phyloP scores from a whole-genome alignment of 441 rosid genomes.

The Populus hybrid region DNA sequence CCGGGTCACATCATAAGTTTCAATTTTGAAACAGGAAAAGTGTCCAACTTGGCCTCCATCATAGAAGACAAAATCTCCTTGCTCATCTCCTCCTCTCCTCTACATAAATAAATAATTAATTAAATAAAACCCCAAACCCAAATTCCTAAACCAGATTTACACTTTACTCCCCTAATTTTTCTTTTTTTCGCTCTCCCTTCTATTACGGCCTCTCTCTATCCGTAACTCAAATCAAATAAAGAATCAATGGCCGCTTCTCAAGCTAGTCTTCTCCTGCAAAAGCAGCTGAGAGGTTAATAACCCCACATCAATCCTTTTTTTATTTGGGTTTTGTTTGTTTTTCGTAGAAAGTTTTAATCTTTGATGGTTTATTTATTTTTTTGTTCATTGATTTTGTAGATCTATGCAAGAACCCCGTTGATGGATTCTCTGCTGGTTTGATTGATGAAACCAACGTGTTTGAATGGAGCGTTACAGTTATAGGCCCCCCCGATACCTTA shows the following conservation, averaged over 20 bases:
- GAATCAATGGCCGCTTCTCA: conserved; percentile 55
- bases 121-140: not conserved
- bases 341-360: not conserved
- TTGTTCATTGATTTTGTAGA: conserved; percentile 29
- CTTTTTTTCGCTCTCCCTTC: conserved; percentile 8
- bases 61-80: not conserved
- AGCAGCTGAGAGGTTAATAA: conserved; percentile 67
- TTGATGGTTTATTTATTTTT: not conserved
- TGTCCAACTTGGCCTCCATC: no score
- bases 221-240: not conserved
- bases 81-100: no score
- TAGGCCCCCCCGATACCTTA: conserved; percentile 62
- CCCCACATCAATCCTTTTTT: not conserved
- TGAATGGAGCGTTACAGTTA: conserved; percentile 61
- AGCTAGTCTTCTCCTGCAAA: conserved; percentile 76
- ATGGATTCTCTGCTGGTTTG: conserved; percentile 73
- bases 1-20: not conserved
- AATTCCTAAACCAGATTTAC: not conserved
- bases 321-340: not conserved
- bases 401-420: conserved; percentile 66
- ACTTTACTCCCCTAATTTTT: not conserved
- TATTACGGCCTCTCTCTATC: conserved; percentile 3
- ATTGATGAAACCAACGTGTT: conserved; percentile 56
- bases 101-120: no score
- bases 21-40: no score